Evolutionary conservation across 805 yeast species (phyloP).

Genomic region (Lipomyces japonicus): DNA sequence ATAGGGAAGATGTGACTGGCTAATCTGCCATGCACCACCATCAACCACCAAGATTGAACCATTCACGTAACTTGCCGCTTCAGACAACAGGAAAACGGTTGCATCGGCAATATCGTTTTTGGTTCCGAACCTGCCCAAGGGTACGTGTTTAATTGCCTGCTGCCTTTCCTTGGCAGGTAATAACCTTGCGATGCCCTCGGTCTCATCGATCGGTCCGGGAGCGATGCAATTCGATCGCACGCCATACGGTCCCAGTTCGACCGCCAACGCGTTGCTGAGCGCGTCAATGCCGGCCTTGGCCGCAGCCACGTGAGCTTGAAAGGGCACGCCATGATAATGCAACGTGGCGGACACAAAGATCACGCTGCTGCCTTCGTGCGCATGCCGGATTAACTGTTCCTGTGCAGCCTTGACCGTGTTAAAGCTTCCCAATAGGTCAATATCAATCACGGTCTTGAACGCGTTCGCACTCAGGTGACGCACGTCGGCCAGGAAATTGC

Average conservation of each 20-base stretch:
- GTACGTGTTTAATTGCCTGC: conserved; percentile 49
- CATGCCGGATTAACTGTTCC: conserved; percentile 57
- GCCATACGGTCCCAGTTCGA: conserved; percentile 88
- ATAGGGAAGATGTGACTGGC: conserved; percentile 17
- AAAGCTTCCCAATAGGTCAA: conserved; percentile 79
- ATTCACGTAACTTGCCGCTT: conserved; percentile 71
- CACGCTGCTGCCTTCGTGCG: conserved; percentile 61
- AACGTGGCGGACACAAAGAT: conserved; percentile 84
- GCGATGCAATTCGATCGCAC: conserved; percentile 80
- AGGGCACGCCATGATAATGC: conserved; percentile 78
- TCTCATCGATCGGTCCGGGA: conserved; percentile 77
- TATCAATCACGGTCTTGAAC: conserved; percentile 79
- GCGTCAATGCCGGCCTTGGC: conserved; percentile 97
- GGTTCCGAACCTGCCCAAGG: conserved; percentile 52
- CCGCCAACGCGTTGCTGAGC: conserved; percentile 74
- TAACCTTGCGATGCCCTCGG: conserved; percentile 79
- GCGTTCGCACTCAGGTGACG: conserved; percentile 78
- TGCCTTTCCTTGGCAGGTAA: conserved; percentile 43
- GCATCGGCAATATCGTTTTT: conserved; percentile 81
- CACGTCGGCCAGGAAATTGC: conserved; percentile 81
- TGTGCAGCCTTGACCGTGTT: conserved; percentile 84
- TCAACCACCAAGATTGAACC: conserved; percentile 82
- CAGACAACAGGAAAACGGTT: conserved; percentile 77
- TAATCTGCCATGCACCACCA: conserved; percentile 67
- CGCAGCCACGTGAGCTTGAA: conserved; percentile 87